phyloP scores from a whole-genome alignment of 148 eudicot genomes.

The Cornus controversa region DNA sequence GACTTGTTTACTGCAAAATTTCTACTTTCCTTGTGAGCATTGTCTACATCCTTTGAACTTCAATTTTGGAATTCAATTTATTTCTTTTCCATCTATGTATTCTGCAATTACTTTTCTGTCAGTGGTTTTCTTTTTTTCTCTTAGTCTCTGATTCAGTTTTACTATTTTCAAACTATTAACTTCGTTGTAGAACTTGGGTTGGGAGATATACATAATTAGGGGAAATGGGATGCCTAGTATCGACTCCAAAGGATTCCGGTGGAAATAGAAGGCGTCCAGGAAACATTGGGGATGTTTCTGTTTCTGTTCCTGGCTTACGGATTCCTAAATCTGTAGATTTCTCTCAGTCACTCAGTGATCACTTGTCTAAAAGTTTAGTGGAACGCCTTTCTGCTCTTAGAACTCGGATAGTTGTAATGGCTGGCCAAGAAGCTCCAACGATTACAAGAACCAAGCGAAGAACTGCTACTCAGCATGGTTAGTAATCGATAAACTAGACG shows the following conservation, averaged over 20 bases:
- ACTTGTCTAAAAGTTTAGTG: slow-evolving; percentile 53
- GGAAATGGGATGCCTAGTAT: slow-evolving; percentile 84
- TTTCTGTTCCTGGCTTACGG: slow-evolving; percentile 85
- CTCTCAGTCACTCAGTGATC: slow-evolving; percentile 55
- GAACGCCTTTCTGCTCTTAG: slow-evolving; percentile 91
- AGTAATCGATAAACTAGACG: slow-evolving; percentile 18
- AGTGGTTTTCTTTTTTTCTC: background rate
- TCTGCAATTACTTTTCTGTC: background rate
- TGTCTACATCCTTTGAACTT: slow-evolving; percentile 7
- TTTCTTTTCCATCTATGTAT: background rate
- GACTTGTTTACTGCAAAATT: slow-evolving; percentile 19
- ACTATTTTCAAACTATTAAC: background rate
- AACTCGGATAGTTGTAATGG: slow-evolving; percentile 92
- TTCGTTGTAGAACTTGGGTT: background rate
- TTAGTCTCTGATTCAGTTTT: background rate
- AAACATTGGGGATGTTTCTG: slow-evolving; percentile 85
- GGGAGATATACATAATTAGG: slow-evolving; percentile 10
- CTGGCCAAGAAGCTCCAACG: slow-evolving; percentile 91
- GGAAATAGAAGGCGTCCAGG: slow-evolving; percentile 80
- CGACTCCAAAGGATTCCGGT: slow-evolving; percentile 66
- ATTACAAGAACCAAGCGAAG: slow-evolving; percentile 80
- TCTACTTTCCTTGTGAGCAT: slow-evolving; percentile 23
- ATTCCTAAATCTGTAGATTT: slow-evolving; percentile 85
- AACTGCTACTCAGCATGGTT: slow-evolving; percentile 89
- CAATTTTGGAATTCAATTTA: background rate